phyloP scores from a whole-genome alignment of 2,329 filamentous ascomycete species.

The Phaeophleospora eucalypticola region DNA sequence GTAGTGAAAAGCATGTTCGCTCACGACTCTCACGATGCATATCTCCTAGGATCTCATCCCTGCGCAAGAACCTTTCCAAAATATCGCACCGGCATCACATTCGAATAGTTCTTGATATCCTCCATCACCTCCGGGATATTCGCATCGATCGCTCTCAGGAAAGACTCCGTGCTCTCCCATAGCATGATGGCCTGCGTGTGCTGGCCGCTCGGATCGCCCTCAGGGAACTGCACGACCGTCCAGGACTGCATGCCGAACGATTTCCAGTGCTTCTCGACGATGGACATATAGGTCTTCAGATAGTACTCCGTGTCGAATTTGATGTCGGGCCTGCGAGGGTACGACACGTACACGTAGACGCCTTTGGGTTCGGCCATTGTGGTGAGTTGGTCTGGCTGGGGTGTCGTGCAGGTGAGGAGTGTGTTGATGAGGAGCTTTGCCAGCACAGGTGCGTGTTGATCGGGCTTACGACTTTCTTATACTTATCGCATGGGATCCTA shows the following conservation, averaged over 20 bases:
- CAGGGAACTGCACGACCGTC: slow-evolving; percentile 19
- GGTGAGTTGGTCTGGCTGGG: no score
- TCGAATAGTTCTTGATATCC: slow-evolving; percentile 18
- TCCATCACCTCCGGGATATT: slow-evolving; percentile 16
- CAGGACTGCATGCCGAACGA: slow-evolving; percentile 35
- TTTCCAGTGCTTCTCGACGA: slow-evolving; percentile 38
- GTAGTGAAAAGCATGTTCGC: no score
- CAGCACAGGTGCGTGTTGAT: neutral
- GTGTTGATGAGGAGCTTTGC: no score
- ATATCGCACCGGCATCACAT: slow-evolving; percentile 15
- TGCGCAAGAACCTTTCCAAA: no score
- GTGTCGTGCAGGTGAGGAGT: no score
- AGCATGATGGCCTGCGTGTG: slow-evolving; percentile 21
- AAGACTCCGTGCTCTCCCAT: slow-evolving; percentile 16
- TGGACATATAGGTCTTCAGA: slow-evolving; percentile 40
- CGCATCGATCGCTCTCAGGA: slow-evolving; percentile 15
- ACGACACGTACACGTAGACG: neutral
- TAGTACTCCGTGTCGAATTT: slow-evolving; percentile 47
- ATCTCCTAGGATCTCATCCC: no score
- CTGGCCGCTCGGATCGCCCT: slow-evolving; percentile 12
- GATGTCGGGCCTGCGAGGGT: slow-evolving; percentile 23
- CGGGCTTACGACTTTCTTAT: neutral
- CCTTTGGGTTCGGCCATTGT: neutral
- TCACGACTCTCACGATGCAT: no score
- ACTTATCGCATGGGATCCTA: no score